phyloP scores from a whole-genome alignment of 2,329 filamentous ascomycete genomes.

The Bretziella fagacearum region DNA sequence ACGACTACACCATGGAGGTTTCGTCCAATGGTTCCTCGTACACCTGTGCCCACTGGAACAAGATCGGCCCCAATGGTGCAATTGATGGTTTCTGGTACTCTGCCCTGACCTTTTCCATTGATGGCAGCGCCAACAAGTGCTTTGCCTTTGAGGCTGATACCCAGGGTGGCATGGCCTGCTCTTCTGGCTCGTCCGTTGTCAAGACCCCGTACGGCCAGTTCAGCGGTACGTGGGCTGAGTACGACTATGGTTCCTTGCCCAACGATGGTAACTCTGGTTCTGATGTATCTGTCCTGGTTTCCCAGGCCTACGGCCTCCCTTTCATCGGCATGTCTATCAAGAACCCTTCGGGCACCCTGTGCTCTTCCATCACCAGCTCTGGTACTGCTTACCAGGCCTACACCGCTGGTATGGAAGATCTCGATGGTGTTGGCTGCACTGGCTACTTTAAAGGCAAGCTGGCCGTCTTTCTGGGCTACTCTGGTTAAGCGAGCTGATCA shows the following conservation, averaged over 20 bases:
- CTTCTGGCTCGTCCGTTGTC: conserved; percentile 19
- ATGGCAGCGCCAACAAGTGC: conserved; percentile 23
- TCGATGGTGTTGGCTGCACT: conserved; percentile 28
- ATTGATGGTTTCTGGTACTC: conserved; percentile 34
- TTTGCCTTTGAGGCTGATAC: conserved; percentile 30
- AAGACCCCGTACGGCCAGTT: conserved; percentile 26
- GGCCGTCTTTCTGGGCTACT: conserved; percentile 22
- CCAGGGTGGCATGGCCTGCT: conserved; percentile 33
- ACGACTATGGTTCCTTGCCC: conserved; percentile 28
- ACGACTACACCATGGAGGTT: conserved; percentile 30
- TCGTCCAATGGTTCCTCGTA: conserved; percentile 23
- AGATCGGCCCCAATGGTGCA: conserved; percentile 29
- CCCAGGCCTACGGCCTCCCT: conserved; percentile 20
- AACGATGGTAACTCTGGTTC: conserved; percentile 35
- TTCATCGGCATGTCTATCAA: conserved; percentile 24
- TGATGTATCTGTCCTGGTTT: conserved; percentile 33
- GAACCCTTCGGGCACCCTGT: conserved; percentile 24
- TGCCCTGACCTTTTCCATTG: conserved; percentile 27
- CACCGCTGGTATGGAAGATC: conserved; percentile 22
- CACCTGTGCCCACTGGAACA: conserved; percentile 33
- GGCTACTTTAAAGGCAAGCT: conserved; percentile 20
- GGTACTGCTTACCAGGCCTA: conserved; percentile 25
- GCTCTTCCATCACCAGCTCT: conserved; percentile 25
- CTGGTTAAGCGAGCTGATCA: conserved; percentile 1
- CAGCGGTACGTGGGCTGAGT: conserved; percentile 33